Evolutionary conservation across 139 green algal genomes (phyloP).

Genomic region (Diplosphaera chodatii): DNA sequence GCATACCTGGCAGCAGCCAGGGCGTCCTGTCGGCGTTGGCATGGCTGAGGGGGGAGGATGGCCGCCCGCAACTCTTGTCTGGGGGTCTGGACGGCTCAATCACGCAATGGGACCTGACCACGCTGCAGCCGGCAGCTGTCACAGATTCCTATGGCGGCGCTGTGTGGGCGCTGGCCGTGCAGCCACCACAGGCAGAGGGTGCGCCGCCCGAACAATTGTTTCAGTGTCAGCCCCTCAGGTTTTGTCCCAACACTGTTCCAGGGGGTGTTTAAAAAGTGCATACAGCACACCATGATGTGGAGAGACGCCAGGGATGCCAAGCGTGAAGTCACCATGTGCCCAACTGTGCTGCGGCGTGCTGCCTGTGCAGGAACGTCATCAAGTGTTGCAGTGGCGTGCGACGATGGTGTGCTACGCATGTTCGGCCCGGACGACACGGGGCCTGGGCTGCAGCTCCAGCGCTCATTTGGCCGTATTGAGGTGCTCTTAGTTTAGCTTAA

Average conservation of each 20-base stretch:
- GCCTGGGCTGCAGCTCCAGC: slow-evolving; percentile 47
- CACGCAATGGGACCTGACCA: slow-evolving; percentile 59
- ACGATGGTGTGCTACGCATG: slow-evolving; percentile 82
- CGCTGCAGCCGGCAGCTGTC: background rate
- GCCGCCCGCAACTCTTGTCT: slow-evolving; percentile 57
- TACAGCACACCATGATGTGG: no score
- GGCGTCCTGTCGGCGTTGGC: slow-evolving; percentile 56
- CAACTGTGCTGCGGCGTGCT: background rate
- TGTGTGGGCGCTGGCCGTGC: slow-evolving; percentile 69
- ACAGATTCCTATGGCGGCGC: slow-evolving; percentile 76
- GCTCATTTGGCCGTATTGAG: slow-evolving; percentile 49
- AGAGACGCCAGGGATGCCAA: no score
- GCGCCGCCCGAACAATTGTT: no score
- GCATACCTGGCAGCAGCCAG: slow-evolving; percentile 49
- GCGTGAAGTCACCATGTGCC: background rate
- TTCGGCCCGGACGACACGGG: slow-evolving; percentile 51
- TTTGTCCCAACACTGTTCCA: no score
- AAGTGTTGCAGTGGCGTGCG: slow-evolving; percentile 77
- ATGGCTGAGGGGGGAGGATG: slow-evolving; percentile 47
- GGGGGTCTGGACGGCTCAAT: slow-evolving; percentile 68
- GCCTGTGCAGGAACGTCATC: slow-evolving; percentile 17
- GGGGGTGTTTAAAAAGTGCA: no score
- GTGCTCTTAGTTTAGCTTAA: no score
- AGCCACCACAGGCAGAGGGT: slow-evolving; percentile 25
- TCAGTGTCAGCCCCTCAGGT: no score